Evolutionary conservation across 371 early-diverging fungal species (phyloP).

Genomic region (Mortierella sp.): DNA sequence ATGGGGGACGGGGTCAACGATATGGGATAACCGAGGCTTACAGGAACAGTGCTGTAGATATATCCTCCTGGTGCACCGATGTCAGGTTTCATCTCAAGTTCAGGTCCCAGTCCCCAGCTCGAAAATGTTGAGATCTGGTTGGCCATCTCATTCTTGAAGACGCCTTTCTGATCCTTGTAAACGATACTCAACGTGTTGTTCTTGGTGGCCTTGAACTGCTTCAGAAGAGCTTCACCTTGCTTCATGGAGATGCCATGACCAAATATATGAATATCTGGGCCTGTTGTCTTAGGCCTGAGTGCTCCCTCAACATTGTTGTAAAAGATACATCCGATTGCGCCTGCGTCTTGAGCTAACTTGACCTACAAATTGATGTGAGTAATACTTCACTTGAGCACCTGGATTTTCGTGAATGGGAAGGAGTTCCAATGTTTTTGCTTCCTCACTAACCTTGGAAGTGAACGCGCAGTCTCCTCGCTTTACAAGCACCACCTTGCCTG

Average conservation of each 20-base stretch:
- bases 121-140: constrained; percentile 64
- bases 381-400: no score
- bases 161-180: constrained; percentile 38
- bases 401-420: no score
- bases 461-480: constrained; percentile 71
- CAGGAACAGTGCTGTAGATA: constrained; percentile 77
- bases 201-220: constrained; percentile 19
- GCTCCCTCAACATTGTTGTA: constrained; percentile 62
- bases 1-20: not conserved
- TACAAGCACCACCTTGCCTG: constrained; percentile 64
- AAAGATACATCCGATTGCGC: constrained; percentile 72
- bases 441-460: constrained; percentile 63
- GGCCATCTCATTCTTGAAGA: constrained; percentile 54
- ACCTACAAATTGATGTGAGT: constrained; percentile 10
- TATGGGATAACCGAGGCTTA: constrained; percentile 8
- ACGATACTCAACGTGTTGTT: constrained; percentile 15
- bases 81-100: constrained; percentile 78
- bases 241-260: constrained; percentile 33
- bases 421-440: no score
- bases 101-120: constrained; percentile 79
- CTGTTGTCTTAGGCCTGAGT: constrained; percentile 45
- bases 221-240: constrained; percentile 26
- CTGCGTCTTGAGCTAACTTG: constrained; percentile 66
- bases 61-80: constrained; percentile 79
- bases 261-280: constrained; percentile 22